Conservation (phyloP, 768 basidiomycete genomes). For the Tubosaeta sp. region DNA sequence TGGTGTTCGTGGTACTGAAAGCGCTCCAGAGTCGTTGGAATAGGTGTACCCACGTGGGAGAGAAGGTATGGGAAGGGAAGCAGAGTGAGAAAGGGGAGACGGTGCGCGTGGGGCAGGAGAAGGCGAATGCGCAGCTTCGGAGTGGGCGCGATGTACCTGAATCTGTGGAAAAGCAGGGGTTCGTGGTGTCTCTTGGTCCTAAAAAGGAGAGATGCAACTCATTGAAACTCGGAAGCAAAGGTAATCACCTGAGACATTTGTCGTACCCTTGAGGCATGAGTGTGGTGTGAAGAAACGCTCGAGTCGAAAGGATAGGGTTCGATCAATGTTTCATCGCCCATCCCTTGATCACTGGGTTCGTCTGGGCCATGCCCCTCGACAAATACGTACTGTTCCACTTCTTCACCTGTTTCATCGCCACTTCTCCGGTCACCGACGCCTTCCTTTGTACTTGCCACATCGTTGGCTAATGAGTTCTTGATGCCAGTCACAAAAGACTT, state of each 20-base stretch:
- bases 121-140: slow-evolving; percentile 14
- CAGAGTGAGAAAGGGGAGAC: slow-evolving; percentile 25
- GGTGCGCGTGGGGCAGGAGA: slow-evolving; percentile 12
- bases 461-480: slow-evolving; percentile 17
- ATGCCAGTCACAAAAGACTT: slow-evolving; percentile 21
- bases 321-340: slow-evolving; percentile 15
- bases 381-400: slow-evolving; percentile 24
- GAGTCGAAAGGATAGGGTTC: slow-evolving; percentile 22
- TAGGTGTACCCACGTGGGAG: slow-evolving; percentile 6
- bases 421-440: slow-evolving; percentile 1
- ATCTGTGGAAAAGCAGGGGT: slow-evolving; percentile 19
- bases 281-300: slow-evolving; percentile 20
- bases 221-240: background rate
- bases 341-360: slow-evolving; percentile 4
- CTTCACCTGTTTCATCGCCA: slow-evolving; percentile 4
- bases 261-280: slow-evolving; percentile 6
- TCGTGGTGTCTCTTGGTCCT: slow-evolving; percentile 19
- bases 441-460: slow-evolving; percentile 9
- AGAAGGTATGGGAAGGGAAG: slow-evolving; percentile 17
- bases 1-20: slow-evolving; percentile 27
- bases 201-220: background rate
- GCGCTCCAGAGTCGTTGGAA: slow-evolving; percentile 8
- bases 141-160: slow-evolving; percentile 21
- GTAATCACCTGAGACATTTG: slow-evolving; percentile 14
- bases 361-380: slow-evolving; percentile 18